Base-by-base conservation (phyloP, 2,329 filamentous ascomycete genomes). In the Diaporthe helianthi region DNA sequence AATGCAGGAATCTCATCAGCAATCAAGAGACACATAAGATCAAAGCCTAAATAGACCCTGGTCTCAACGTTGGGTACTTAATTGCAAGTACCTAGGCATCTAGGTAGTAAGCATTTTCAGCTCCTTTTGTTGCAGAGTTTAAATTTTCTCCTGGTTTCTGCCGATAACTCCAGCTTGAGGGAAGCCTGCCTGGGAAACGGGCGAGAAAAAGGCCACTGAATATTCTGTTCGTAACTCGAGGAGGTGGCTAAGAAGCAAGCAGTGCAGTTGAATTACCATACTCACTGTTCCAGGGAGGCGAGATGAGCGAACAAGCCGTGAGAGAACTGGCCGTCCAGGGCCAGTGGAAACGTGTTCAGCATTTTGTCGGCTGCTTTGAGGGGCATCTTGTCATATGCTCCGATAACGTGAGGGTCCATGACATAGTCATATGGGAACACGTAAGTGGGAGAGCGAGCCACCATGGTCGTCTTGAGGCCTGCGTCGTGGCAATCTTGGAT, bases 401-500 rank as follows among this genome's bases (percentile, higher is more conserved):
- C 24, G 6, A 51, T 51, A 15, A 10, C 47, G 47, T 51, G 47
- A 26, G 73, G 7, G 33, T 78, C 71, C 13, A 65, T 67, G 33
- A 77, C 55, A 71, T 80, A 78, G 0, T 74, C 72, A 24, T 75
- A 66, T 0, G 80, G 80, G 7, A 79, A 52, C 0, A 81, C 63
- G 38, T 78, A 80, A 0, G 79, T 81, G 9, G 76, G 75, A 0
- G 79, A 80, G 1, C 80, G 75, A 17, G 71, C 77, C 1, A 77
- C 61, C 74, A 81, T 80, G 26, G 79, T 81, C 0, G 77, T 76
- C 12, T 71, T 19, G 3, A 80, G 71, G 4, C 76, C 76, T 0
- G 78, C 74, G 2, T 68, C 44, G 65, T 79, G 68, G 67, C 78
- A 80, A 68, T 81, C 78, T 13, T 76, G 72, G 12, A 79, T 68